These are phyloP conservation scores for Cafeteria roenbergensis DNA, from an alignment of 108 stramenopile species.

Conservation along the genomic window DNA sequence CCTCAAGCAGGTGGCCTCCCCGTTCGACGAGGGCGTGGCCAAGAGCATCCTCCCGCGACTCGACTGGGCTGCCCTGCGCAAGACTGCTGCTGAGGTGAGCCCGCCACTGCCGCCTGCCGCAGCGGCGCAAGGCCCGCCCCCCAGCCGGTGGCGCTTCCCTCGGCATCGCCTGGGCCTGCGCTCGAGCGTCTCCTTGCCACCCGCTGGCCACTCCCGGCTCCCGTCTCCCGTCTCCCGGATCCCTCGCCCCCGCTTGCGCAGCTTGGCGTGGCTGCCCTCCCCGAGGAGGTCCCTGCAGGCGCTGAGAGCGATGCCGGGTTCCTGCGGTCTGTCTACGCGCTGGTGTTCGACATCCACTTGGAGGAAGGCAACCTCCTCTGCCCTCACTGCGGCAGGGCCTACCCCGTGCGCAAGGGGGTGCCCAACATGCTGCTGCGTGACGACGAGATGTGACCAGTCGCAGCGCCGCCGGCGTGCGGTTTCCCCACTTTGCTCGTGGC, in stretches of 20 bases:
- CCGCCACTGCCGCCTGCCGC: neutral
- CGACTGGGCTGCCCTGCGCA: conserved; percentile 13
- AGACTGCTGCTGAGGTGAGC: conserved; percentile 1
- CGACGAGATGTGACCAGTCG: conserved; percentile 65
- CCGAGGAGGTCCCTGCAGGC: conserved; percentile 12
- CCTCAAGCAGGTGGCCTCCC: neutral
- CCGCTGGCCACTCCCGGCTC: no score
- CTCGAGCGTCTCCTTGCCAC: no score
- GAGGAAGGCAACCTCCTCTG: conserved; percentile 68
- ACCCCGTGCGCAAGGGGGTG: conserved; percentile 74
- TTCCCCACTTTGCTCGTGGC: no score
- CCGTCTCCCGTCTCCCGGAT: no score
- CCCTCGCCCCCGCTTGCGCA: no score
- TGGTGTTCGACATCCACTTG: conserved; percentile 59
- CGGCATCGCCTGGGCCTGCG: no score
- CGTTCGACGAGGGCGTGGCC: conserved; percentile 7
- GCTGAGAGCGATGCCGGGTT: conserved; percentile 14
- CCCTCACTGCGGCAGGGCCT: conserved; percentile 72
- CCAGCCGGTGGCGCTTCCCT: no score
- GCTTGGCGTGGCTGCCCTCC: conserved; percentile 15
- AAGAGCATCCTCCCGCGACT: neutral
- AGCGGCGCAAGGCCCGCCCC: neutral
- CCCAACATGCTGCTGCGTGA: conserved; percentile 95
- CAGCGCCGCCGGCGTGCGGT: neutral
- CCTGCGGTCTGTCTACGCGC: conserved; percentile 18